Conservation (phyloP, 495 filamentous ascomycete genomes). For the Staphylotrichum longicolle region DNA sequence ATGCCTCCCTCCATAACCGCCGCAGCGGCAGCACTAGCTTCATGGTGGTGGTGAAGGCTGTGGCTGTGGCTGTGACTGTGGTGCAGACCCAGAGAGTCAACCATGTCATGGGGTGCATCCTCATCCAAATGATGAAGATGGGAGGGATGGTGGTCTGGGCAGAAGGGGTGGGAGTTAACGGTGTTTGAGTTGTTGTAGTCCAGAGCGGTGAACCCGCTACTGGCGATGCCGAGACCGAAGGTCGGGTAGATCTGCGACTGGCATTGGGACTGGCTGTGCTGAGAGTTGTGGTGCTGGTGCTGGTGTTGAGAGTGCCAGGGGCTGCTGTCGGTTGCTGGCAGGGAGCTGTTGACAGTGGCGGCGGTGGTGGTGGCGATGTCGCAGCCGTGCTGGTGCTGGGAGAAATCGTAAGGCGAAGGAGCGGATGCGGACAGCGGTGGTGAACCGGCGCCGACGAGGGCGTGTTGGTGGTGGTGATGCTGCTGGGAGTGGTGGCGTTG, state of each 20-base stretch:
- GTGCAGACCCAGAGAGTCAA: constrained; percentile 10
- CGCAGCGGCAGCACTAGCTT: background rate
- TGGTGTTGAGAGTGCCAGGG: constrained; percentile 11
- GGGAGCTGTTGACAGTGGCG: no score
- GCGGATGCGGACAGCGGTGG: constrained; percentile 6
- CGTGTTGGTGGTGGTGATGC: constrained; percentile 28
- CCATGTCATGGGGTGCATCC: constrained; percentile 19
- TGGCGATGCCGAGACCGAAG: background rate
- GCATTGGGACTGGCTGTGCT: background rate
- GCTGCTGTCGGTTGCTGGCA: background rate
- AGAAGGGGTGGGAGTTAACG: constrained; percentile 5
- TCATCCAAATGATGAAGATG: constrained; percentile 32
- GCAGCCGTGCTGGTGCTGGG: background rate
- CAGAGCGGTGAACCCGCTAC: constrained; percentile 18
- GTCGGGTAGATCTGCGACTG: no score
- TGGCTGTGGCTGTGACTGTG: background rate
- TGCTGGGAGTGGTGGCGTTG: background rate
- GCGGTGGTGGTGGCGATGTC: background rate
- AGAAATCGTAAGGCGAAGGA: constrained; percentile 11
- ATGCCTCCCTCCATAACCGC: background rate
- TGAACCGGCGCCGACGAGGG: constrained; percentile 24
- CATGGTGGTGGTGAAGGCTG: background rate
- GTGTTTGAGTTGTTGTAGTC: constrained; percentile 10
- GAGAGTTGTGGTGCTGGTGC: constrained; percentile 9
- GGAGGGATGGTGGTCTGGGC: constrained; percentile 33